Conservation (phyloP, 208 protist species). For the Histomonas meleagridis region DNA sequence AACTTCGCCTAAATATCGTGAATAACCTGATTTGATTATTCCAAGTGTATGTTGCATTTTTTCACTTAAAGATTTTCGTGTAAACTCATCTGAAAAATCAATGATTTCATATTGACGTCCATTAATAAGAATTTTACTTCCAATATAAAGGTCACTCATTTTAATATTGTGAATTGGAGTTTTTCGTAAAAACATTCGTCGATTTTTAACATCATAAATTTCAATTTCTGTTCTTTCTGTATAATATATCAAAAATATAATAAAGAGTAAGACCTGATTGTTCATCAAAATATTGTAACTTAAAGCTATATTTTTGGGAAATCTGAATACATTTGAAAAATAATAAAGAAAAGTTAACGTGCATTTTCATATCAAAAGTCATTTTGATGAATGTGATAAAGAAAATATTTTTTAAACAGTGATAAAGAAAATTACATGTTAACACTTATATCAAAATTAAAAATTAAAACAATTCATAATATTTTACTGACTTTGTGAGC, state of each 20-base stretch:
- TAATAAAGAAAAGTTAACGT: too few relatives aligned
- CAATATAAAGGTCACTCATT: background rate
- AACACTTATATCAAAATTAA: too few relatives aligned
- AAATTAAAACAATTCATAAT: too few relatives aligned
- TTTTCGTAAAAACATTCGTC: background rate
- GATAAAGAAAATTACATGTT: too few relatives aligned
- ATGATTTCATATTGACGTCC: slow-evolving; percentile 26
- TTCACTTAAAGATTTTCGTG: background rate
- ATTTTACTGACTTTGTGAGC: too few relatives aligned
- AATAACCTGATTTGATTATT: background rate
- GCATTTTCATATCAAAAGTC: too few relatives aligned
- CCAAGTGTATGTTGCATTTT: background rate
- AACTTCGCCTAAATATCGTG: background rate
- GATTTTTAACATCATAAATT: background rate
- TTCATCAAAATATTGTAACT: slow-evolving; percentile 19
- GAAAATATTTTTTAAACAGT: too few relatives aligned
- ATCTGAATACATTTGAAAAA: slow-evolving; percentile 1
- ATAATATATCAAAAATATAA: background rate
- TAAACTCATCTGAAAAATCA: background rate
- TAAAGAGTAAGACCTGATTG: background rate
- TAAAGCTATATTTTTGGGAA: background rate
- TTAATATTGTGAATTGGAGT: background rate
- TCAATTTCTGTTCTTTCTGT: slow-evolving; percentile 6
- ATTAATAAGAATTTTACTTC: slow-evolving; percentile 1
- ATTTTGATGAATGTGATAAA: too few relatives aligned